Conservation (phyloP, 1,139 yeast species). For the Sugiyamaella novakii region DNA sequence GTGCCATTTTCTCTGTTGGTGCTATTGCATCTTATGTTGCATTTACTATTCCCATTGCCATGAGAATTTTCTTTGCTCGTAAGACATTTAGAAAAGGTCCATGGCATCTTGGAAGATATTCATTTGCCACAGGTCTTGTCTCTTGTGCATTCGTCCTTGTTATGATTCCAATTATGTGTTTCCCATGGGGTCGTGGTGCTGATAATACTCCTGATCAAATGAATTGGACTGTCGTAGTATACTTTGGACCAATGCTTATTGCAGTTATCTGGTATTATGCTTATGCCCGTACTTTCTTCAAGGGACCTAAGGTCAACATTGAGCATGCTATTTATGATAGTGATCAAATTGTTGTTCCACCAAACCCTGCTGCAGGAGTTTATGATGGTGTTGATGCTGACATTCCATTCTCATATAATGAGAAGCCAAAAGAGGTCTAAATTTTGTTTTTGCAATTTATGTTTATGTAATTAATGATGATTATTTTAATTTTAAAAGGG, state of each 20-base stretch:
- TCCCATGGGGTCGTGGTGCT: constrained; percentile 55
- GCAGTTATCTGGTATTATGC: constrained; percentile 55
- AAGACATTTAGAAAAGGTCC: constrained; percentile 66
- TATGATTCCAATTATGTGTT: constrained; percentile 69
- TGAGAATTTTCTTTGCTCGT: constrained; percentile 50
- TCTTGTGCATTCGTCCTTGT: constrained; percentile 48
- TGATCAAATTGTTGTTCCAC: constrained; percentile 7
- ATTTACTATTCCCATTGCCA: constrained; percentile 61
- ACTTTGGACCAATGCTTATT: constrained; percentile 62
- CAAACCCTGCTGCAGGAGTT: background rate
- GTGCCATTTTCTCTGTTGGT: constrained; percentile 76
- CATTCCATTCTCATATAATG: background rate
- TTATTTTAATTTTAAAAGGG: too few relatives aligned
- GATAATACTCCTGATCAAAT: constrained; percentile 51
- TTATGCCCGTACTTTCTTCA: constrained; percentile 65
- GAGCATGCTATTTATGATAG: constrained; percentile 39
- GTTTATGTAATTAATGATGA: constrained; percentile 1
- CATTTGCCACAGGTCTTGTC: constrained; percentile 47
- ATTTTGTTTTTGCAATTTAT: constrained; percentile 1
- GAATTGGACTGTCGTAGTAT: constrained; percentile 75
- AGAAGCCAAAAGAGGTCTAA: constrained; percentile 12
- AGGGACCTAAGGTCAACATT: constrained; percentile 66
- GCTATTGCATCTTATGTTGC: constrained; percentile 75
- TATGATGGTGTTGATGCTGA: constrained; percentile 9
- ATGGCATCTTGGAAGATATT: constrained; percentile 61